Evolutionary conservation across 2,329 filamentous ascomycete genomes (phyloP), one percentile per base, ranked within the genome.

Genomic region (Colletotrichum melonis): DNA sequence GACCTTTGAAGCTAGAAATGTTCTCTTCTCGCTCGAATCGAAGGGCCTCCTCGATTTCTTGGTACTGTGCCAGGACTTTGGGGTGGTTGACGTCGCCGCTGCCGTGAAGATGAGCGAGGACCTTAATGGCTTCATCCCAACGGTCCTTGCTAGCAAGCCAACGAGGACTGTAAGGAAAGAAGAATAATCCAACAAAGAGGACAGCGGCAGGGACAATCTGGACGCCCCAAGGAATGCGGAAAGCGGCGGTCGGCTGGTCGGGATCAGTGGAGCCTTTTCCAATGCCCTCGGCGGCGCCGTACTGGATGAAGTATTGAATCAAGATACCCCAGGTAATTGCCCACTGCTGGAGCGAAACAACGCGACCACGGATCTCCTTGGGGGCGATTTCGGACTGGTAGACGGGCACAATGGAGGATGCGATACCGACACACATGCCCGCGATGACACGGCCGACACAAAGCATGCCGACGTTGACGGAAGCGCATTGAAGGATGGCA

Each of bases 351-450:
- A 92, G 60, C 24, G 67, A 70, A 19, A 93, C 89, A 3, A 92
- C 87, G 12, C 90, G 86, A 8, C 91, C 91, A 65, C 89, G 86
- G 66, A 87, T 87, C 76, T 88, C 87, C 76, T 87, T 88, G 22
- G 88, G 87, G 0, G 87, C 92, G 22, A 94, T 85, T 80, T 94
- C 93, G 64, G 91, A 88, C 75, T 93, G 89, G 79, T 94, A 94
- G 24, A 93, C 89, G 0, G 91, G 92, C 1, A 94, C 92, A 77
- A 94, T 86, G 8, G 92, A 91, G 32, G 92, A 94, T 75, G 90
- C 91, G 76, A 95, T 94, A 73, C 93, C 94, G 68, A 95, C 92
- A 69, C 91, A 91, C 76, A 95, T 78, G 55, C 93, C 93, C 75
- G 93, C 92, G 80, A 95, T 89, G 75, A 92, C 84, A 75, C 94